Evolutionary conservation across 805 yeast species (phyloP), one percentile per base, ranked within the genome.

Genomic region (Kluyveromyces nonfermentans): DNA sequence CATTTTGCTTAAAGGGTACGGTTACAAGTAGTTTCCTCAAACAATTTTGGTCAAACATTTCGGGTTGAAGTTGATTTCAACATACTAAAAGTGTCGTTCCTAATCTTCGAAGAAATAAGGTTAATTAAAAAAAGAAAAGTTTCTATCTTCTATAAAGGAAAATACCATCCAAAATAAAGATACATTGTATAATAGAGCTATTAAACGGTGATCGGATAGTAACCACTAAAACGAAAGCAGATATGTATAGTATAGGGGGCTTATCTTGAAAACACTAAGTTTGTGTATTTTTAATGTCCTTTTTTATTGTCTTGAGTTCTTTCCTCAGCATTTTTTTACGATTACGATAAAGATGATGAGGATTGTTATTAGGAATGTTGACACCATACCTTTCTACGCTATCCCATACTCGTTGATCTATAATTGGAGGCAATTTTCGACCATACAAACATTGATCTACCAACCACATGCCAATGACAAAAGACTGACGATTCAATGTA

Each of bases 371-470:
- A 10, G 41, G 35, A 34, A 53, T 50, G 34, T 37, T 49, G 35
- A 54, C 51, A 33, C 54, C 52, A 39, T 50, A 59, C 33, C 45
- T 51, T 39, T 63, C 66, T n/a, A 85, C 84, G 60, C 94, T 84
- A 35, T 76, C 74, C 97, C 97, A 93, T 1, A 90, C 79, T 22
- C 71, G 73, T 5, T 74, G 76, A 34, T 75, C 79, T 5, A 93
- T 75, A 33, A 64, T 64, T 46, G 75, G 72, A 0, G 98, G 97
- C 40, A 93, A 66, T 60, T 93, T 93, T 33, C 95, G 71, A 0
- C 98, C 98, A 59, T 90, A 93, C 12, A 93, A 69, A 58, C 96
- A 85, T 64, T 93, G 98, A 62, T 93, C 99, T 2, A 93, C 89
- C 4, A 89, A 64, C 98, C 98, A 93, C 84, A 85, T 89, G 0